These are phyloP conservation scores for Exsudoporus frostii DNA, from an alignment of 768 basidiomycete species.

Conservation along the genomic window DNA sequence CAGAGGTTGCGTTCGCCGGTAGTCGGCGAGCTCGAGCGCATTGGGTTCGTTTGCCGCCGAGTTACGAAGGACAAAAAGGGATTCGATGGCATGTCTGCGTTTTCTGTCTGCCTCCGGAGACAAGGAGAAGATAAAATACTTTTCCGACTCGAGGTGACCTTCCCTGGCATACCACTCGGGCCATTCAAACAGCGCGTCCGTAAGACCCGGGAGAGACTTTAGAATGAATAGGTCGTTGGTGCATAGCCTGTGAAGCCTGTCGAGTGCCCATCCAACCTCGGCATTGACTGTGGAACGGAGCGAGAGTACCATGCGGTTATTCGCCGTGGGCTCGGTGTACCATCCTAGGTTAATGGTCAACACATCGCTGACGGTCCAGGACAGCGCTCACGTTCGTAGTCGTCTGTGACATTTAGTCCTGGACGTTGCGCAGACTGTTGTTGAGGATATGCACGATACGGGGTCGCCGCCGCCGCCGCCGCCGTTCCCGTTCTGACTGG, in stretches of 20 bases:
- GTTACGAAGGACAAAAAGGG: conserved; percentile 85
- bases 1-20: conserved; percentile 61
- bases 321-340: conserved; percentile 77
- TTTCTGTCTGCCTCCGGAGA: conserved; percentile 49
- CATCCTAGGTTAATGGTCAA: conserved; percentile 50
- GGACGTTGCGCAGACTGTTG: conserved; percentile 17
- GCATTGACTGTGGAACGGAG: conserved; percentile 76
- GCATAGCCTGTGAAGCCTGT: conserved; percentile 78
- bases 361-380: neutral
- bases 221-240: conserved; percentile 77
- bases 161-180: conserved; percentile 78
- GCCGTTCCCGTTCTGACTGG: conserved; percentile 29
- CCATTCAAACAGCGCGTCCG: conserved; percentile 84
- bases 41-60: conserved; percentile 69
- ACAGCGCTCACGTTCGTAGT: conserved; percentile 64
- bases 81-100: conserved; percentile 78
- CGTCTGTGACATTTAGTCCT: conserved; percentile 56
- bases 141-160: conserved; percentile 49
- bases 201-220: conserved; percentile 68
- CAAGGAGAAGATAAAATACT: conserved; percentile 52
- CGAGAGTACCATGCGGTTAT: conserved; percentile 89
- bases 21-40: conserved; percentile 53
- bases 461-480: conserved; percentile 8
- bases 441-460: conserved; percentile 28
- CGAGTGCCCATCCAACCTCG: conserved; percentile 88